These are phyloP conservation scores for Hanseniaspora lachancei DNA, from an alignment of 805 yeast genomes.

Conservation along the genomic window DNA sequence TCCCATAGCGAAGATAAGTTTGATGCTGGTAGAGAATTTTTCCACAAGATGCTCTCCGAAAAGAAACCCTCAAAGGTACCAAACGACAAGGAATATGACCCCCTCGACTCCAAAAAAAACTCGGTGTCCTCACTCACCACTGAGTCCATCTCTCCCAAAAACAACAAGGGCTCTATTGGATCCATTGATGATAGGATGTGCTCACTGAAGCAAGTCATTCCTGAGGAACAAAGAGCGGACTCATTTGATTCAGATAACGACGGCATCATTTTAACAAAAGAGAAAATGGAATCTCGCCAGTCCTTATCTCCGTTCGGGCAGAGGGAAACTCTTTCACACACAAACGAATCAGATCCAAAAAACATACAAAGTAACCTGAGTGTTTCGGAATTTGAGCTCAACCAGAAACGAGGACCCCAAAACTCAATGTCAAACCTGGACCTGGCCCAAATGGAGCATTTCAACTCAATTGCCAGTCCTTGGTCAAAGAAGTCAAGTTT, in stretches of 20 bases:
- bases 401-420: not conserved
- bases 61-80: not conserved
- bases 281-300: not conserved
- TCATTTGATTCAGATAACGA: constrained; percentile 12
- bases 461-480: not conserved
- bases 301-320: not conserved
- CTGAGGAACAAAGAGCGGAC: constrained; percentile 6
- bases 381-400: not conserved
- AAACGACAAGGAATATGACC: not conserved
- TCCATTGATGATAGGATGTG: not conserved
- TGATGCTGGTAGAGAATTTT: not conserved
- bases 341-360: not conserved
- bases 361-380: not conserved
- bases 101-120: not conserved
- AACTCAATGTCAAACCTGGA: not conserved
- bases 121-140: not conserved
- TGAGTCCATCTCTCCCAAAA: constrained; percentile 3
- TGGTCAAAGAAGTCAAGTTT: not conserved
- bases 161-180: not conserved
- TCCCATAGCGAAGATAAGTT: not conserved
- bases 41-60: not conserved
- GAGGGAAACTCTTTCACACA: not conserved
- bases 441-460: not conserved
- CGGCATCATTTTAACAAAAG: constrained; percentile 5
- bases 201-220: not conserved